Evolutionary conservation across 768 basidiomycete genomes (phyloP).

Genomic region (Mycena capillaripes): DNA sequence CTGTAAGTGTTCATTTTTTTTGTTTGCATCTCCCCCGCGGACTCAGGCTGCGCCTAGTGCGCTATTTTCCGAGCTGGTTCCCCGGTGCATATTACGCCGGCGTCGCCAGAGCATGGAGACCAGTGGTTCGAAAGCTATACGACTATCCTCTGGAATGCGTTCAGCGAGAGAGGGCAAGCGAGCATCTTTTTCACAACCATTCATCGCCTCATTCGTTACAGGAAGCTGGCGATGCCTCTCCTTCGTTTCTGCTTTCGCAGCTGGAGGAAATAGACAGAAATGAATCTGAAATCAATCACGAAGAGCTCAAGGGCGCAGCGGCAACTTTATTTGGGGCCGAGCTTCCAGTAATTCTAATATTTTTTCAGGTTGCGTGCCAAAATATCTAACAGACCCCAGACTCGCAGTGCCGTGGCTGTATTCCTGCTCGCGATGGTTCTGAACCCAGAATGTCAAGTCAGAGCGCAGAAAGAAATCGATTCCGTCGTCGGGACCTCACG

Average conservation of each 20-base stretch:
- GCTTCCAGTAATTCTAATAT: constrained; percentile 30
- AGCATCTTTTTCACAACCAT: constrained; percentile 1
- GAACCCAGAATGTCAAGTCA: constrained; percentile 45
- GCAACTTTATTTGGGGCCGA: constrained; percentile 36
- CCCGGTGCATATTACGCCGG: constrained; percentile 45
- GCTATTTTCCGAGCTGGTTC: constrained; percentile 49
- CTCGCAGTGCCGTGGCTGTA: constrained; percentile 32
- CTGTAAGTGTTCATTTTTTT: constrained; percentile 30
- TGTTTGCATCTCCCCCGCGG: not conserved
- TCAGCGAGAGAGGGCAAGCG: constrained; percentile 24
- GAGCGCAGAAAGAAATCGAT: constrained; percentile 49
- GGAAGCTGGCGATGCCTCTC: constrained; percentile 32
- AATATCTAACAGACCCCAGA: constrained; percentile 29
- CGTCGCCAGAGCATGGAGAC: constrained; percentile 22
- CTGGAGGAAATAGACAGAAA: constrained; percentile 35
- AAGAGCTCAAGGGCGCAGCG: constrained; percentile 35
- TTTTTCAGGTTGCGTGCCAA: constrained; percentile 3
- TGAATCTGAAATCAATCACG: not conserved
- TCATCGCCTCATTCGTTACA: constrained; percentile 8
- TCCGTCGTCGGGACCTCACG: constrained; percentile 41
- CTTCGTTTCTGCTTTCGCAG: constrained; percentile 37
- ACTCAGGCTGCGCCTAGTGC: constrained; percentile 26
- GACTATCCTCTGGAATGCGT: constrained; percentile 31
- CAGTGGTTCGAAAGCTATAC: constrained; percentile 18
- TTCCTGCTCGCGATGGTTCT: no score